Evolutionary conservation across 495 filamentous ascomycete species (phyloP).

Genomic region (Aspergillus leporis): DNA sequence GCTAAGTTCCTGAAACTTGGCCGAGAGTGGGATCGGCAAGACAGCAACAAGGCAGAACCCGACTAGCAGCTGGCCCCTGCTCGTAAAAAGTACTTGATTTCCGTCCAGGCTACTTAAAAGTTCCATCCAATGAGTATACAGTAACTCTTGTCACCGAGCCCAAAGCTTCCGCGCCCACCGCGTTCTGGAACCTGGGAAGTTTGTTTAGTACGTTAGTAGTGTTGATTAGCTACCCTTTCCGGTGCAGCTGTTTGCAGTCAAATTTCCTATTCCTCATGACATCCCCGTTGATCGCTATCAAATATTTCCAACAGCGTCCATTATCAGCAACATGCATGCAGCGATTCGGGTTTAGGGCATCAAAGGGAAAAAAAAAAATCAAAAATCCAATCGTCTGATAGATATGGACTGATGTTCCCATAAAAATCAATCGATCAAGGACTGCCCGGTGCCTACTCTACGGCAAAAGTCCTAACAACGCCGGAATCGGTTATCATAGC

Average conservation of each 20-base stretch:
- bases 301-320: background rate
- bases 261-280: background rate
- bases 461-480: too few relatives aligned
- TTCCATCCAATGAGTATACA: too few relatives aligned
- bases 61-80: background rate
- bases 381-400: background rate
- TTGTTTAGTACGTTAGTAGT: too few relatives aligned
- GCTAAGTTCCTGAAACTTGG: background rate
- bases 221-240: background rate
- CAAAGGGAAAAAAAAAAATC: background rate
- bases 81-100: background rate
- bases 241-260: background rate
- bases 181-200: too few relatives aligned
- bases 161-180: too few relatives aligned
- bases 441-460: too few relatives aligned
- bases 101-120: background rate
- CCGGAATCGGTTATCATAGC: background rate
- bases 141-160: too few relatives aligned
- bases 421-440: background rate
- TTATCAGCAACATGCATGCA: too few relatives aligned
- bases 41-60: background rate
- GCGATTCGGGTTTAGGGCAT: background rate
- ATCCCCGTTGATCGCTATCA: background rate
- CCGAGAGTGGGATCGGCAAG: constrained; percentile 1
- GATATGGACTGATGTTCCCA: background rate